A percentile compares a stretch with the other conserved stretches of the same genome.
Evolutionary conservation across 352 stramenopile genomes (phyloP).

Genomic region (Pythium utonaiense): DNA sequence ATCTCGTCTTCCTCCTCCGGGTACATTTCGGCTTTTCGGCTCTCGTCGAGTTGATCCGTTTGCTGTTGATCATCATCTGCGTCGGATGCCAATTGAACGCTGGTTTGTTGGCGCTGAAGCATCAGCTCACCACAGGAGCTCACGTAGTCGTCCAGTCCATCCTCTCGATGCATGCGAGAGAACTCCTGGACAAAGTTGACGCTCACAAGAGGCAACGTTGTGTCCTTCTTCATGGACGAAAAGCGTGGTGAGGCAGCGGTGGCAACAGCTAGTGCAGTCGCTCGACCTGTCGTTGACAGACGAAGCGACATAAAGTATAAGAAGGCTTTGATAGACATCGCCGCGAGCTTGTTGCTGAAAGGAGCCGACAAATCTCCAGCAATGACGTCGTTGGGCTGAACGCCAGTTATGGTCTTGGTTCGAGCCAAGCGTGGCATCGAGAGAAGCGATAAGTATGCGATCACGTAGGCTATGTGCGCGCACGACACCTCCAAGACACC

Average conservation of each 20-base stretch:
- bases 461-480: neutral
- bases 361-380: neutral
- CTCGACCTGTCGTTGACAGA: slow-evolving; percentile 10
- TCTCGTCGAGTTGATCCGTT: neutral
- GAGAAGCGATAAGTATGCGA: slow-evolving; percentile 21
- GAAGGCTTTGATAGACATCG: slow-evolving; percentile 46
- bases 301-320: slow-evolving; percentile 47
- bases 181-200: slow-evolving; percentile 55
- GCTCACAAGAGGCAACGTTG: slow-evolving; percentile 37
- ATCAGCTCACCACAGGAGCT: slow-evolving; percentile 23
- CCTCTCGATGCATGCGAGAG: slow-evolving; percentile 50
- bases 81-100: neutral
- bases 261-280: neutral
- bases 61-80: neutral
- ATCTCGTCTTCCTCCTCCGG: slow-evolving; percentile 9
- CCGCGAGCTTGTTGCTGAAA: slow-evolving; percentile 30
- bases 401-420: neutral
- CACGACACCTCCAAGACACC: slow-evolving; percentile 17
- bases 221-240: slow-evolving; percentile 32
- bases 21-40: neutral
- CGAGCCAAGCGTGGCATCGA: slow-evolving; percentile 8
- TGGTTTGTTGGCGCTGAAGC: neutral
- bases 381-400: neutral
- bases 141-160: slow-evolving; percentile 53
- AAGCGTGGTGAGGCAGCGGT: slow-evolving; percentile 8